phyloP scores from a whole-genome alignment of 805 yeast genomes.

The Metschnikowia shivogae region DNA sequence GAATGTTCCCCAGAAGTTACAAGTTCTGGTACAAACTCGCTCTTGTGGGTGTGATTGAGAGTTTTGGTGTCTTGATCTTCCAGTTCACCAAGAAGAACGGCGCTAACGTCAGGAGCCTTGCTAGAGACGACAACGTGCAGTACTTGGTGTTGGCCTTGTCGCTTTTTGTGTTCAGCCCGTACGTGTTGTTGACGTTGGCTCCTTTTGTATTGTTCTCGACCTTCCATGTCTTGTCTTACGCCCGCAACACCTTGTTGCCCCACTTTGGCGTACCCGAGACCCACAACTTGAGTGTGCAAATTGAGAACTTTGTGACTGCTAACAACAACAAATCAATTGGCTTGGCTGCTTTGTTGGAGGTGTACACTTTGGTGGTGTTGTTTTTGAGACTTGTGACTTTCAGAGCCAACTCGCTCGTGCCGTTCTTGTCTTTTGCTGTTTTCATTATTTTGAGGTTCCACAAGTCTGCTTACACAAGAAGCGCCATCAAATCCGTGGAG shows the following conservation, averaged over 20 bases:
- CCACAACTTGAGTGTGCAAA: slow-evolving; percentile 35
- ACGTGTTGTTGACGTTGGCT: slow-evolving; percentile 54
- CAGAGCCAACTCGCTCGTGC: slow-evolving; percentile 58
- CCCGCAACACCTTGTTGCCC: slow-evolving; percentile 65
- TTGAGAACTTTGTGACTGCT: slow-evolving; percentile 30
- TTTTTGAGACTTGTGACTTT: slow-evolving; percentile 53
- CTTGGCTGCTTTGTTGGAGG: slow-evolving; percentile 37
- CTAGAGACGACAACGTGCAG: slow-evolving; percentile 63
- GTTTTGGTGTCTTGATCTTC: slow-evolving; percentile 72
- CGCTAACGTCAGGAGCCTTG: slow-evolving; percentile 19
- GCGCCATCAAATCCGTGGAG: slow-evolving; percentile 64
- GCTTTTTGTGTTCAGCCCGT: slow-evolving; percentile 49
- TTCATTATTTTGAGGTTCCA: slow-evolving; percentile 79
- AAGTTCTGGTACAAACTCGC: slow-evolving; percentile 52
- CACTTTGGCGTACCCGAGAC: slow-evolving; percentile 38
- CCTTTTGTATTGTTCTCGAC: slow-evolving; percentile 77
- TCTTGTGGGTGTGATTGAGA: slow-evolving; percentile 59
- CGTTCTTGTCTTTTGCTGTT: slow-evolving; percentile 48
- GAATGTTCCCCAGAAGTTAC: slow-evolving; percentile 22
- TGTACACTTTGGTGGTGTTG: slow-evolving; percentile 43
- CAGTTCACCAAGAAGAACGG: slow-evolving; percentile 43
- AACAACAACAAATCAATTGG: slow-evolving; percentile 38
- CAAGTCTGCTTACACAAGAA: slow-evolving; percentile 67
- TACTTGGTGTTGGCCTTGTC: slow-evolving; percentile 59
- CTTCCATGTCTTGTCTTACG: slow-evolving; percentile 77